Evolutionary conservation across 1,284 basidiomycete species (phyloP), one percentile per base, ranked within the genome.

Genomic region (Ceratobasidium sp.): DNA sequence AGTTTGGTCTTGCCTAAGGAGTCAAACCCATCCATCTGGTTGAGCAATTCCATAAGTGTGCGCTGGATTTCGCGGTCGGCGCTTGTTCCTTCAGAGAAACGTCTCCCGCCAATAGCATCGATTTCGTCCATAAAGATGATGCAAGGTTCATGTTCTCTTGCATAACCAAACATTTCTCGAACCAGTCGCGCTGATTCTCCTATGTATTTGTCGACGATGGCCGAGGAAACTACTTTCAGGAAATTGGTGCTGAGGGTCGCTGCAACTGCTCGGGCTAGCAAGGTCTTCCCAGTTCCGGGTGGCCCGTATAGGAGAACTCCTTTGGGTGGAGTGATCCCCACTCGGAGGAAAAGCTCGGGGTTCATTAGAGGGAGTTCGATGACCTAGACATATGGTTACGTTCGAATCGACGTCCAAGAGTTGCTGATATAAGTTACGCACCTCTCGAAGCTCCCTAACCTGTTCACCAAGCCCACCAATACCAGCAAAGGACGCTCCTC

Each of bases 81-180:
- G 78, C 91, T 94, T 2, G 96, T 99, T 40, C 97, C 97, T 80
- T 99, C 97, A n/a, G 90, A 93, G 83, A 99, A 99, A 69, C 96
- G 85, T 74, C 97, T 85, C 13, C 96, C 95, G 74, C 95, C 96
- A 73, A 98, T 97, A 34, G 95, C 95, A 78, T 98, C 96, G 75
- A 99, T 98, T 82, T 99, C 97, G 79, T 99, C 97, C 90, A 99
- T 98, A 82, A 99, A 99, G 77, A 99, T 99, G 76, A 99, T 96
- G 78, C 96, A 98, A 50, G 97, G 97, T 79, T 98, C 96, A 77
- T 99, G 95, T 77, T 98, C 96, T 74, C 85, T 86, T 8, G 96
- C 96, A 78, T 98, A 99, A 13, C 92, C 95, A 77, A 99, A 99
- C 96, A 99, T 98, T 79, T 99, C 96, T 73, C 93, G 86, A 27